phyloP scores from a whole-genome alignment of 495 filamentous ascomycete species.

The Penicillium macrosclerotiorum region DNA sequence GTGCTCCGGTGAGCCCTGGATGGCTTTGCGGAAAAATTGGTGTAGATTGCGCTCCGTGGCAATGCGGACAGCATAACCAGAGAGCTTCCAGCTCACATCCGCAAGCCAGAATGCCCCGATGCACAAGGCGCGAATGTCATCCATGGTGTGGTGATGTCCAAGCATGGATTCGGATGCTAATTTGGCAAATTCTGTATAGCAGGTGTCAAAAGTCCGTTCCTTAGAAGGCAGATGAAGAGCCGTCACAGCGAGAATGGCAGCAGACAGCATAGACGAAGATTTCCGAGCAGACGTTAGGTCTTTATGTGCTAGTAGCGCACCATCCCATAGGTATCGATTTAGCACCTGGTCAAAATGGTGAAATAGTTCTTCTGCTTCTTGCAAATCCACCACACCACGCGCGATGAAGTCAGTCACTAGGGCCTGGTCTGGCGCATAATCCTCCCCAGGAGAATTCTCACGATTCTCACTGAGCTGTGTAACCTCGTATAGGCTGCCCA shows the following conservation, averaged over 20 bases:
- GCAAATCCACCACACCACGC: constrained; percentile 42
- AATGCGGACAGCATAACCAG: constrained; percentile 55
- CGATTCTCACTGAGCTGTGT: constrained; percentile 52
- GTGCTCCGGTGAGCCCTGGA: constrained; percentile 45
- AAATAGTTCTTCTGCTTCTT: constrained; percentile 51
- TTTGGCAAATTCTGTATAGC: constrained; percentile 52
- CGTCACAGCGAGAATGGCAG: constrained; percentile 51
- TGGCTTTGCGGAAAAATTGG: constrained; percentile 49
- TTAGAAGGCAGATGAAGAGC: constrained; percentile 50
- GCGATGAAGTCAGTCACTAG: constrained; percentile 54
- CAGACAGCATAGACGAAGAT: constrained; percentile 49
- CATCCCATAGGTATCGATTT: constrained; percentile 55
- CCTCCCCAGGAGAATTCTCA: constrained; percentile 34
- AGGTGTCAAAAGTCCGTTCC: constrained; percentile 47
- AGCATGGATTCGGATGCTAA: constrained; percentile 53
- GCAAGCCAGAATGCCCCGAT: constrained; percentile 56
- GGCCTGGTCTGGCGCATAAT: constrained; percentile 35
- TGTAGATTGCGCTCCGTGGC: constrained; percentile 53
- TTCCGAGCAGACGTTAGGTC: constrained; percentile 43
- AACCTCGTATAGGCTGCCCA: constrained; percentile 60
- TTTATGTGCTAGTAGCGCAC: constrained; percentile 44
- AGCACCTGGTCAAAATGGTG: constrained; percentile 50
- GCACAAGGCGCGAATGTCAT: constrained; percentile 52
- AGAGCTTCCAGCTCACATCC: constrained; percentile 56
- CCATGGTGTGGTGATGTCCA: constrained; percentile 47